phyloP scores from a whole-genome alignment of 805 yeast species.

The Metschnikowia gruessii region DNA sequence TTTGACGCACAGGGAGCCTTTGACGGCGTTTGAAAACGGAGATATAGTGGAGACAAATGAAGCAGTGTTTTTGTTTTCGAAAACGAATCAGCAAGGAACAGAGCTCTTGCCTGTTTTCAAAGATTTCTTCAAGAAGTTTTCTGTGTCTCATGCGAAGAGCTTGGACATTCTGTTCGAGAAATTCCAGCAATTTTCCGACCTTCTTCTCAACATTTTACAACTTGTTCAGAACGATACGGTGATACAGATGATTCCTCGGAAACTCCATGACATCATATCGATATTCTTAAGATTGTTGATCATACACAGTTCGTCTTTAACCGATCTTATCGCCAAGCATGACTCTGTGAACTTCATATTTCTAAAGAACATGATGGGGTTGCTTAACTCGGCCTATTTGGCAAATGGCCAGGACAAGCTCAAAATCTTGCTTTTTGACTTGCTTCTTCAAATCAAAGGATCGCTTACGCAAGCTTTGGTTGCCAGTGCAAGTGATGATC shows the following conservation, averaged over 20 bases:
- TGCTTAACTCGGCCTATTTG: constrained; percentile 45
- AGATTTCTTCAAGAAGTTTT: constrained; percentile 47
- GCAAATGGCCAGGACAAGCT: constrained; percentile 41
- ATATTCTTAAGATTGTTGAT: constrained; percentile 54
- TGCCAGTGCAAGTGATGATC: constrained; percentile 8
- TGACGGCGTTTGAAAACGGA: constrained; percentile 1
- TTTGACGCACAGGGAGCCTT: constrained; percentile 20
- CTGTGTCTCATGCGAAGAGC: constrained; percentile 30
- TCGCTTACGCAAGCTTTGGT: constrained; percentile 25
- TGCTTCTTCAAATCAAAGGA: constrained; percentile 51
- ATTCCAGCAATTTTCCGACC: constrained; percentile 24
- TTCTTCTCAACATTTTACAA: constrained; percentile 23
- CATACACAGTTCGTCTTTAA: constrained; percentile 52
- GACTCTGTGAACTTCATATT: constrained; percentile 45
- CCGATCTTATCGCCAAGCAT: constrained; percentile 40
- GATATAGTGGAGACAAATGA: not conserved
- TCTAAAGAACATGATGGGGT: constrained; percentile 43
- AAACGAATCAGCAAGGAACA: constrained; percentile 1
- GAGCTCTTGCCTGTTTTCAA: constrained; percentile 38
- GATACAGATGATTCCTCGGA: constrained; percentile 4
- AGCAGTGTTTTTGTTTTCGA: not conserved
- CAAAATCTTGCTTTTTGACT: constrained; percentile 56
- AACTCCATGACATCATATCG: constrained; percentile 36
- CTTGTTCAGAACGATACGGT: constrained; percentile 14
- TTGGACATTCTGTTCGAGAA: constrained; percentile 22